Percentiles rank a stretch among this genome's conserved stretches.
These are phyloP conservation scores for Talaromyces borbonicus DNA, from an alignment of 495 filamentous ascomycete species.

Conservation along the genomic window DNA sequence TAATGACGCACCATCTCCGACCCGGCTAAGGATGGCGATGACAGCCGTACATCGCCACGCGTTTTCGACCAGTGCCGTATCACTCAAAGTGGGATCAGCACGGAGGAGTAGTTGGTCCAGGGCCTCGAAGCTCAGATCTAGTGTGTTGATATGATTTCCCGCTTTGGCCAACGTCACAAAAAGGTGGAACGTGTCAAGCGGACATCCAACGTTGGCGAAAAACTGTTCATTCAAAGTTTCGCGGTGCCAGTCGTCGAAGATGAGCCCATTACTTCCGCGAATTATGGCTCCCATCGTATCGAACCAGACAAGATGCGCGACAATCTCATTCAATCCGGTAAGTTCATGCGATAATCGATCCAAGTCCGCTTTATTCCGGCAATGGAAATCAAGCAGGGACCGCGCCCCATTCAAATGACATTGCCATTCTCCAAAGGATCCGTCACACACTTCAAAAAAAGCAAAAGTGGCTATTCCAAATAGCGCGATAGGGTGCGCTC, in stretches of 20 bases:
- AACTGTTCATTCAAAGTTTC: slow-evolving; percentile 15
- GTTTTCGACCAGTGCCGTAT: slow-evolving; percentile 13
- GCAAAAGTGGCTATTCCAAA: slow-evolving; percentile 27
- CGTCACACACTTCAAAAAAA: slow-evolving; percentile 26
- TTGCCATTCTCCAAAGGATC: slow-evolving; percentile 24
- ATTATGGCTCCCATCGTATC: slow-evolving; percentile 22
- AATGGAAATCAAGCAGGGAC: slow-evolving; percentile 25
- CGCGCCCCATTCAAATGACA: slow-evolving; percentile 25
- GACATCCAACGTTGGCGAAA: slow-evolving; percentile 24
- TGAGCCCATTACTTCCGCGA: slow-evolving; percentile 12
- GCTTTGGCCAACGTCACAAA: slow-evolving; percentile 18
- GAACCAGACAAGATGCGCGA: slow-evolving; percentile 26
- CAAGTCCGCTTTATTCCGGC: slow-evolving; percentile 16
- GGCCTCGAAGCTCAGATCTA: slow-evolving; percentile 16
- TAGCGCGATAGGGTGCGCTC: slow-evolving; percentile 22
- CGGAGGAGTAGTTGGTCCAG: slow-evolving; percentile 16
- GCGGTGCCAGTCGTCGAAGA: slow-evolving; percentile 27
- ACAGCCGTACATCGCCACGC: slow-evolving; percentile 22
- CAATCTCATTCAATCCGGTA: slow-evolving; percentile 18
- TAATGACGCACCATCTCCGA: not conserved
- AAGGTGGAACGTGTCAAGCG: slow-evolving; percentile 21
- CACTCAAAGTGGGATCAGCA: slow-evolving; percentile 8
- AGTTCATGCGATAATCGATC: slow-evolving; percentile 15
- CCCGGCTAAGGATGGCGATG: slow-evolving; percentile 17
- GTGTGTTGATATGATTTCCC: not conserved